Conservation (phyloP, 176 grass and related monocot genomes). For the Oryza punctata region DNA sequence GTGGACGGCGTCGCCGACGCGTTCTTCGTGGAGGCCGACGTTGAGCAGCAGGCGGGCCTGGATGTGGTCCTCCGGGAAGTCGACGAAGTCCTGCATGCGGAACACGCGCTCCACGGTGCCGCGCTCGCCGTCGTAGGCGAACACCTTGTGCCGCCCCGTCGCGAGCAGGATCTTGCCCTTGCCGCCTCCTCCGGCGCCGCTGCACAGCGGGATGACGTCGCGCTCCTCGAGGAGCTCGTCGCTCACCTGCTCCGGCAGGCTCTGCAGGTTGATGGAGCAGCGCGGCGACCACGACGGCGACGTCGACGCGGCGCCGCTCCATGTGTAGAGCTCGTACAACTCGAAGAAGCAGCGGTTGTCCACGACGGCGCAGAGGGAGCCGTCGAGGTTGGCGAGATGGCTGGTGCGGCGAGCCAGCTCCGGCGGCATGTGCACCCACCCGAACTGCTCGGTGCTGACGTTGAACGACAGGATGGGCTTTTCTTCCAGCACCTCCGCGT, state of each 20-base stretch:
- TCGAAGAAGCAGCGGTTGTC: background rate
- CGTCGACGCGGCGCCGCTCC: background rate
- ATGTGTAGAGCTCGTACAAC: background rate
- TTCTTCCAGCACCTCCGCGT: too few species aligned
- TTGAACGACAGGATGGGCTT: background rate
- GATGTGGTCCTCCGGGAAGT: background rate
- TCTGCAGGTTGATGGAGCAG: background rate
- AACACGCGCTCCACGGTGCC: too few species aligned
- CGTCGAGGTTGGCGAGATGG: background rate
- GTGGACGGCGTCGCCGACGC: background rate
- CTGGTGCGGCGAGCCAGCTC: background rate
- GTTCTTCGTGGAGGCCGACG: constrained; percentile 12
- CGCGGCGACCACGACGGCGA: constrained; percentile 10
- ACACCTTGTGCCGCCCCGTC: too few species aligned
- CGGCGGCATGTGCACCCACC: constrained; percentile 10
- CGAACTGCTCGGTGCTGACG: constrained; percentile 12
- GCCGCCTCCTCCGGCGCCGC: too few species aligned
- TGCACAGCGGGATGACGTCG: constrained; percentile 20
- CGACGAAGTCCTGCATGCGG: background rate
- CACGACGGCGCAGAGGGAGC: too few species aligned
- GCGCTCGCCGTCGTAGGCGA: too few species aligned
- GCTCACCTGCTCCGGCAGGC: background rate
- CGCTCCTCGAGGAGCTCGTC: constrained; percentile 16
- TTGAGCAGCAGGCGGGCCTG: background rate
- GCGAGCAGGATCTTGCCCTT: constrained; percentile 17